Percentiles rank a stretch among this genome's conserved stretches.
Evolutionary conservation across 805 yeast species (phyloP).

Genomic region (Yarrowia yakushimensis): DNA sequence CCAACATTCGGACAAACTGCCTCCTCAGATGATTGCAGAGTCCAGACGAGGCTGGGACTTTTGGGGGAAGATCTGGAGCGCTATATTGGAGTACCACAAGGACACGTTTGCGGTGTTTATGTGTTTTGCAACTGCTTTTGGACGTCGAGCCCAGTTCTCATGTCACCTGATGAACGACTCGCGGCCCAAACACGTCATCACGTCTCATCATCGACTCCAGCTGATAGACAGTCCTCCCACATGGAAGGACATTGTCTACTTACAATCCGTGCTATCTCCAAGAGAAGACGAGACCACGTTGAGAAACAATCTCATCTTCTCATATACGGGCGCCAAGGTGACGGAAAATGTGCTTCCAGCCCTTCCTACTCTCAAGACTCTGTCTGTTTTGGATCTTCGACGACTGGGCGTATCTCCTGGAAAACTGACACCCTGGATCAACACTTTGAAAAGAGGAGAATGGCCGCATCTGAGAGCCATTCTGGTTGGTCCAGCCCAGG

Average conservation of each 20-base stretch:
- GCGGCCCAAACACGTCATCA: neutral
- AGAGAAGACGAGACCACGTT: neutral
- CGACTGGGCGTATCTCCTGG: too few relatives aligned
- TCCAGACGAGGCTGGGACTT: neutral
- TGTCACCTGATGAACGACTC: neutral
- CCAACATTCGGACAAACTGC: neutral
- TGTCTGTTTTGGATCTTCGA: neutral
- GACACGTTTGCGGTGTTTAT: neutral
- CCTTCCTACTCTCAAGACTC: neutral
- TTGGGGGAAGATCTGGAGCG: neutral
- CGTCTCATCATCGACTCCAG: neutral
- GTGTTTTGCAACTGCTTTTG: neutral
- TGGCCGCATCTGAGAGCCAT: neutral
- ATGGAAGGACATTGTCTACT: neutral
- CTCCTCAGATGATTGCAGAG: neutral
- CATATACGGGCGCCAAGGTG: neutral
- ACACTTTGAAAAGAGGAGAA: neutral
- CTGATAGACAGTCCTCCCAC: neutral
- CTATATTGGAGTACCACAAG: neutral
- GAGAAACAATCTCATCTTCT: neutral
- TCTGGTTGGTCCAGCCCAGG: neutral
- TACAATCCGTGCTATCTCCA: neutral
- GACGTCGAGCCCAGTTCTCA: neutral
- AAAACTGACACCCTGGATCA: neutral
- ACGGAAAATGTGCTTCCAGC: neutral